Evolutionary conservation across 192 early-diverging fungal species (phyloP).

Genomic region (Linnemannia schmuckeri): DNA sequence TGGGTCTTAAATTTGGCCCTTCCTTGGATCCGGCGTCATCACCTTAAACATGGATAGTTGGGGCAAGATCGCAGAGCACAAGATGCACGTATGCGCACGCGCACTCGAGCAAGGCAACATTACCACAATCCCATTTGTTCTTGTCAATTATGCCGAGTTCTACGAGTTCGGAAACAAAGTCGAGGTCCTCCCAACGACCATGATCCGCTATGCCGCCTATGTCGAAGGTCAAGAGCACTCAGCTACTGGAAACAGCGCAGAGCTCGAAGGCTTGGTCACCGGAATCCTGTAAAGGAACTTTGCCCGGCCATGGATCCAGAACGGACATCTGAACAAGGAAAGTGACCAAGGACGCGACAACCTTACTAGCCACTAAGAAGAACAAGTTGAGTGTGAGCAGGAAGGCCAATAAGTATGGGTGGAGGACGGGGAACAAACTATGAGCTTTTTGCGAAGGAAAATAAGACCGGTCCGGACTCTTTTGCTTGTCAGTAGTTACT

Average conservation of each 20-base stretch:
- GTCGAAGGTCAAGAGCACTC: conserved; percentile 15
- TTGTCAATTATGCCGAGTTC: conserved; percentile 56
- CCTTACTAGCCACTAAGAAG: background rate
- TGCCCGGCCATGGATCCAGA: background rate
- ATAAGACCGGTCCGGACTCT: conserved; percentile 2
- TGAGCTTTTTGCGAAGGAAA: background rate
- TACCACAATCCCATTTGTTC: conserved; percentile 42
- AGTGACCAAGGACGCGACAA: background rate
- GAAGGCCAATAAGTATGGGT: background rate
- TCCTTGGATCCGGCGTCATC: background rate
- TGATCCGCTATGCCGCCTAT: conserved; percentile 45
- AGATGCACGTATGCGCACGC: conserved; percentile 53
- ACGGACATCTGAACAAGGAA: background rate
- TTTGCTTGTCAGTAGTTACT: background rate
- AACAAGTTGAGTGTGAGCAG: background rate
- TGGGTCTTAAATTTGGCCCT: background rate
- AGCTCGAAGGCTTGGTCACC: conserved; percentile 48
- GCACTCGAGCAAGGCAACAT: conserved; percentile 51
- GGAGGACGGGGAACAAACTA: background rate
- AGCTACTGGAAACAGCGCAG: conserved; percentile 46
- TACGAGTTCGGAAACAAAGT: conserved; percentile 41
- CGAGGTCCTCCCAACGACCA: conserved; percentile 46
- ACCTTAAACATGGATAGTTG: conserved; percentile 19
- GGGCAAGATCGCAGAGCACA: conserved; percentile 58
- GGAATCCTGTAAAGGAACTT: conserved; percentile 22